Conservation (phyloP, 352 stramenopile genomes). For the Thalassiosira gravida region DNA sequence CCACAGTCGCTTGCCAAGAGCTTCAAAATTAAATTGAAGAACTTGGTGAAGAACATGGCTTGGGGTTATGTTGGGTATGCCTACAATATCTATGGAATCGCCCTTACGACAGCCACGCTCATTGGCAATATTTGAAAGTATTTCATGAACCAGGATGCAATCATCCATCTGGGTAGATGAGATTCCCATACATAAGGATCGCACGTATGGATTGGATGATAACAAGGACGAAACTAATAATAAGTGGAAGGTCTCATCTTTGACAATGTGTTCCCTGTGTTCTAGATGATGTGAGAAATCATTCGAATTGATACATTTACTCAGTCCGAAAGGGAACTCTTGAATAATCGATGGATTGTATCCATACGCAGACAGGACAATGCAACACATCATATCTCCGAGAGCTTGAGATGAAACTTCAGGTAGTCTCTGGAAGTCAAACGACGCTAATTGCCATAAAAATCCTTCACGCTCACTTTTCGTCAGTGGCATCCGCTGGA, state of each 20-base stretch:
- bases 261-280: slow-evolving; percentile 12
- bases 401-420: slow-evolving; percentile 72
- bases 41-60: slow-evolving; percentile 69
- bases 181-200: slow-evolving; percentile 36
- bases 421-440: slow-evolving; percentile 77
- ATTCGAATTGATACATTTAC: not conserved
- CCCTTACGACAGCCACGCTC: slow-evolving; percentile 15
- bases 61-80: slow-evolving; percentile 26
- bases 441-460: slow-evolving; percentile 67
- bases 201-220: slow-evolving; percentile 46
- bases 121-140: slow-evolving; percentile 31
- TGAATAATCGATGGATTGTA: slow-evolving; percentile 34
- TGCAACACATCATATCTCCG: slow-evolving; percentile 69
- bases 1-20: slow-evolving; percentile 70
- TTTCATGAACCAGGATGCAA: slow-evolving; percentile 30
- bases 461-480: slow-evolving; percentile 74
- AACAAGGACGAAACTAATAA: slow-evolving; percentile 47
- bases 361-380: slow-evolving; percentile 58
- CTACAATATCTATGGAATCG: slow-evolving; percentile 31
- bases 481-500: slow-evolving; percentile 62
- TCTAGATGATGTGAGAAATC: not conserved
- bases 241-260: slow-evolving; percentile 40
- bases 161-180: slow-evolving; percentile 34
- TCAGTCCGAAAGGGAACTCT: slow-evolving; percentile 34
- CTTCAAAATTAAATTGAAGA: slow-evolving; percentile 77